Conservation (phyloP, 306 rosid genomes). For the Gynostemma pentaphyllum region DNA sequence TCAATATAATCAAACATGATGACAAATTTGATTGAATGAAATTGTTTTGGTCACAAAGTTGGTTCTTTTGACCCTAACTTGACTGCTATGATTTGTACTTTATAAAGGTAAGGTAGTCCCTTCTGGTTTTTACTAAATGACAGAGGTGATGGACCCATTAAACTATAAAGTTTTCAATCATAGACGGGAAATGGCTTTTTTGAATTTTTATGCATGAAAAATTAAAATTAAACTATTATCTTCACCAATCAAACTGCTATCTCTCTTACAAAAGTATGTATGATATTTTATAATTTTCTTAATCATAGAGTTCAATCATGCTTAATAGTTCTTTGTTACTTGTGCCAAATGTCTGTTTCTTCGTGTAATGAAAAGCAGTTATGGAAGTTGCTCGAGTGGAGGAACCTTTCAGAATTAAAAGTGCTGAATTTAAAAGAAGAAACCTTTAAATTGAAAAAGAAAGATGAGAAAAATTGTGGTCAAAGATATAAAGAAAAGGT, state of each 20-base stretch:
- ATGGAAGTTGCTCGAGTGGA: conserved; percentile 5
- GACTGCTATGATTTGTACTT: not conserved
- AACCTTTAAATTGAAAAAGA: conserved; percentile 1
- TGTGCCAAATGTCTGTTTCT: not conserved
- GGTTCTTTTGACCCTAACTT: not conserved
- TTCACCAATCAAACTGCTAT: too few species aligned
- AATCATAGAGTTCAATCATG: not conserved
- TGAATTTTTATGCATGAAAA: not conserved
- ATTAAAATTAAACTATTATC: not conserved
- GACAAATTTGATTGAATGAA: too few species aligned
- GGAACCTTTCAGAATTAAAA: not conserved
- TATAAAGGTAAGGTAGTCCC: conserved; percentile 1
- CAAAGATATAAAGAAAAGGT: conserved; percentile 13
- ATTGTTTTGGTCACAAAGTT: too few species aligned
- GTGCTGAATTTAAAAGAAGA: conserved; percentile 1
- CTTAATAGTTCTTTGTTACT: too few species aligned
- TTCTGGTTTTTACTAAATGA: not conserved
- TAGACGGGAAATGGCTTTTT: not conserved
- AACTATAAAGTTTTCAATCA: conserved; percentile 6
- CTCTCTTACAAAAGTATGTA: not conserved
- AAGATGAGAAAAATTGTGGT: not conserved
- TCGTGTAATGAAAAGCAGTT: conserved; percentile 1
- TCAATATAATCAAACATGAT: too few species aligned
- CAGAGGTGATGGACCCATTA: not conserved
- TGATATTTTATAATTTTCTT: not conserved